Conservation (phyloP, 169 alveolate genomes). For the Cryptosporidium felis region DNA sequence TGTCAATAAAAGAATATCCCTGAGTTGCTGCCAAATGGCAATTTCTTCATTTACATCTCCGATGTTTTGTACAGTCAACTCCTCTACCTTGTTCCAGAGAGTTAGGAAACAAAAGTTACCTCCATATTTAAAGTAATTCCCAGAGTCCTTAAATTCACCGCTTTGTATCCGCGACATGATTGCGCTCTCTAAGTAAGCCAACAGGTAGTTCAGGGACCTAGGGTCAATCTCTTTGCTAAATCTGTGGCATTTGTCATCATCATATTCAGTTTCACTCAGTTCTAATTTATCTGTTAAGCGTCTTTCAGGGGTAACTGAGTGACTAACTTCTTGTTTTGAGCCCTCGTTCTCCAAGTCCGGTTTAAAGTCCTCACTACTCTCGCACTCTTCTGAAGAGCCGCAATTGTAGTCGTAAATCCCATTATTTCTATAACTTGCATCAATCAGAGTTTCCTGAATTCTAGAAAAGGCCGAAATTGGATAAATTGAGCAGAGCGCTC, state of each 20-base stretch:
- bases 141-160: too few species aligned
- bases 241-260: neutral
- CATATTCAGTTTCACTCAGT: neutral
- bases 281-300: neutral
- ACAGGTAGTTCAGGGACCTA: neutral
- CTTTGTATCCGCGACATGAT: neutral
- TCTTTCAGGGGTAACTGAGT: too few species aligned
- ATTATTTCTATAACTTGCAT: neutral
- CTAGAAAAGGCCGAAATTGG: slow-evolving; percentile 55
- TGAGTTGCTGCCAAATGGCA: slow-evolving; percentile 53
- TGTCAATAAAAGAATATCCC: slow-evolving; percentile 58
- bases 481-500: slow-evolving; percentile 37
- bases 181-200: neutral
- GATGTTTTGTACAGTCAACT: slow-evolving; percentile 1
- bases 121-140: neutral
- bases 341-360: neutral
- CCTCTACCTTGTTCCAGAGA: slow-evolving; percentile 55
- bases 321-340: neutral
- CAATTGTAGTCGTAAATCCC: neutral
- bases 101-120: slow-evolving; percentile 34
- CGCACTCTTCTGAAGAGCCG: neutral
- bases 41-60: slow-evolving; percentile 42
- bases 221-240: neutral
- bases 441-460: slow-evolving; percentile 5
- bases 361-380: neutral